A percentile compares a stretch with the other conserved stretches of the same genome.
Conservation (phyloP, 768 basidiomycete genomes). For the Leccinum broughii region DNA sequence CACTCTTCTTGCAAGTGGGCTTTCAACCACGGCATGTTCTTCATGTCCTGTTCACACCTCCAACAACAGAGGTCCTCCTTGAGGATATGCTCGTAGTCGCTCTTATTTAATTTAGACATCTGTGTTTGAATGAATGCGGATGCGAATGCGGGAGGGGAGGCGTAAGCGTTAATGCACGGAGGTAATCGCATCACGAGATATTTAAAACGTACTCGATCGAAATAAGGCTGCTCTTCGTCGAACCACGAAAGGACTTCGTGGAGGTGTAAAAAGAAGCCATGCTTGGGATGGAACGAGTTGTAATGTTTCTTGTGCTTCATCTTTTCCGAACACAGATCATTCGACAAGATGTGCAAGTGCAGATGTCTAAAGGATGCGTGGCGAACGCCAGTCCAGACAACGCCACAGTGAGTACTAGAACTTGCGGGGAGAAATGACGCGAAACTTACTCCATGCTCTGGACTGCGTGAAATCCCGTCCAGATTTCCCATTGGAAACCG, state of each 20-base stretch:
- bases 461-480: constrained; percentile 81
- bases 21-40: constrained; percentile 76
- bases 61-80: constrained; percentile 71
- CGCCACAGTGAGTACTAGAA: not conserved
- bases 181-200: not conserved
- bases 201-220: constrained; percentile 42
- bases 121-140: constrained; percentile 25
- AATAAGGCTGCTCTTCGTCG: constrained; percentile 60
- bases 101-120: constrained; percentile 54
- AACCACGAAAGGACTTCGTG: constrained; percentile 83
- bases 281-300: constrained; percentile 84
- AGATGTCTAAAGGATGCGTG: constrained; percentile 53
- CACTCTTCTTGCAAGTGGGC: constrained; percentile 76
- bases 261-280: constrained; percentile 80
- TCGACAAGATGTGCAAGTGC: constrained; percentile 84
- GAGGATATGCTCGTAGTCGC: constrained; percentile 62
- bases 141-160: not conserved
- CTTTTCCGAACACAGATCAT: constrained; percentile 65
- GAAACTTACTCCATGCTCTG: constrained; percentile 81
- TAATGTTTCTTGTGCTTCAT: constrained; percentile 90
- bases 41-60: constrained; percentile 59
- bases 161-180: not conserved
- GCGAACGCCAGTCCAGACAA: not conserved
- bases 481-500: constrained; percentile 75
- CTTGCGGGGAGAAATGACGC: not conserved